Base-by-base conservation (phyloP, 1,284 basidiomycete species). In the Butyriboletus regius region DNA sequence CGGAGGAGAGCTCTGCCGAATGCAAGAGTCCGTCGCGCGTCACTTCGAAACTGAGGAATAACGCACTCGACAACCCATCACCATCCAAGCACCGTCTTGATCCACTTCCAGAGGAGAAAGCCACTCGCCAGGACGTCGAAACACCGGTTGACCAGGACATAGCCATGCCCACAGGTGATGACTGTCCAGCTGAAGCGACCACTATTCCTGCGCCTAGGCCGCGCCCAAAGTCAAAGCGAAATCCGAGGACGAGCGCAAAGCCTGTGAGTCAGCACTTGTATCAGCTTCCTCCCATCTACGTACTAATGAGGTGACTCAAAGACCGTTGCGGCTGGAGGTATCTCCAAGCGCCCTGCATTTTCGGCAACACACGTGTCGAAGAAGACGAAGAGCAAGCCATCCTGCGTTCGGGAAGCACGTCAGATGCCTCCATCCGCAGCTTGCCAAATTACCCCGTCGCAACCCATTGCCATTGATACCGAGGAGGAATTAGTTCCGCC, bases 181-280 rank as follows among this genome's bases (percentile, higher is more conserved):
- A 38, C 34, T 41, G 35, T 14, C 38, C 43, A 7, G 15, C 42
- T 42, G 55, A 56, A 10, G 24, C 38, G 28, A 38, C 17, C 10
- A 34, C 22, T 15, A 34, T 44, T 42, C 20, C 44, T 26, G 40
- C 37, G 18, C 41, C 45, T 39, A 22, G 7, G 15, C 49, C 37
- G 37, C 49, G 12, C 7, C 48, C 51, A 46, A 50, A 38, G 18
- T 33, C 49, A 18, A 61, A 49, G 46, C 51, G 62, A 61, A 60
- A 58, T 53, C 64, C 64, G 59, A 68, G 59, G 66, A 64, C 44
- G 28, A 62, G 26, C 1, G 26, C 43, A 10, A 55, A 53, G 29
- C 46, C 41, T 34, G 62, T 68, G 59, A 63, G 62, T 60, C 46
- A 55, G 45, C 54, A 33, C 31, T 35, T 29, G 9, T 32, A 28